Evolutionary conservation across 2,329 filamentous ascomycete species (phyloP), one percentile per base, ranked within the genome.

Genomic region (Cordyceps pruinosa): DNA sequence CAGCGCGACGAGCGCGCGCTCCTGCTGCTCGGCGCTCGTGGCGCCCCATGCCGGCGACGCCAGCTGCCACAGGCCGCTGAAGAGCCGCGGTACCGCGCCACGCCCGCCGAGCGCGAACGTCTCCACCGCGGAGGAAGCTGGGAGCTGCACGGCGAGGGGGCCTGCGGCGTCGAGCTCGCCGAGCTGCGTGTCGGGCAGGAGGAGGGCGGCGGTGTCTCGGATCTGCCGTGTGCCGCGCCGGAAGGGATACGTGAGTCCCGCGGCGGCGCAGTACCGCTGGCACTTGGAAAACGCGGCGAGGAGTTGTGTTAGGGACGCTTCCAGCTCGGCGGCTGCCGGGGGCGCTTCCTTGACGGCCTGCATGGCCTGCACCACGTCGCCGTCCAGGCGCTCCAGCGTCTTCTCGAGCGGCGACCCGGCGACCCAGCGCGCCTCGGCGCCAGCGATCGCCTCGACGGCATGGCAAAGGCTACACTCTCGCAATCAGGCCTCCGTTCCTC

Each of bases 341-440:
- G 58, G 61, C 2, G 62, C 62, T 46, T 73, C 71, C 46, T 72
- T 73, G 19, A 73, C 61, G 2, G 71, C 69, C 47, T 73, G 69
- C 19, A 72, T 62, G 8, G 70, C 68, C 54, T 73, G 71, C 4
- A 73, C 68, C 30, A 72, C 64, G 49, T 73, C 71, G 26, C 70
- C 70, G 42, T 65, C 65, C 30, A 71, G 66, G 2, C 49, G 58
- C 9, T 63, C 64, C 5, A 73, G 58, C 21, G 50, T 46, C 39
- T 56, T n/a, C 4, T 46, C 44, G 7, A 59, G 47, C 9, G 50
- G 34, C 34, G 60, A 59, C 2, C 35, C 42, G 8, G 50, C 19
- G 1, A 48, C 34, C 59, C 58, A 61, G 34, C 53, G 51, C 17
- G 57, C 57, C 8, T 44, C 35, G 19, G 57, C 59, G 3, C 19